Evolutionary conservation across 352 stramenopile species (phyloP).

Genomic region (Phytophthora pluvialis): DNA sequence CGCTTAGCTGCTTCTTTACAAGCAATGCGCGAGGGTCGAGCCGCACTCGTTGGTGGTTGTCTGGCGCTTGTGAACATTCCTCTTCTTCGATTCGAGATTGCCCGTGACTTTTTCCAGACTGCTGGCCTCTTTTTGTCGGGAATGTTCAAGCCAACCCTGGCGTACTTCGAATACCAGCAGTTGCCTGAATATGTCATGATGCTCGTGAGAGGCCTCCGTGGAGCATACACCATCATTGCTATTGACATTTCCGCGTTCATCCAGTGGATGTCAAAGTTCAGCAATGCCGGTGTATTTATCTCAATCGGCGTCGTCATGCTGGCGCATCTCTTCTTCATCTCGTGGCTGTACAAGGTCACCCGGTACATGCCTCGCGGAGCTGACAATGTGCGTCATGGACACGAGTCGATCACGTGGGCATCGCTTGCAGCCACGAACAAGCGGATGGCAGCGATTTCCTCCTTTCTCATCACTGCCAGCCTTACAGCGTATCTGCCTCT

Average conservation of each 20-base stretch:
- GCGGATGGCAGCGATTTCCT: conserved; percentile 36
- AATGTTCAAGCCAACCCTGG: conserved; percentile 36
- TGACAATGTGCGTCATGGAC: conserved; percentile 49
- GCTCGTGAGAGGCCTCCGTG: conserved; percentile 24
- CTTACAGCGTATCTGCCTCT: conserved; percentile 50
- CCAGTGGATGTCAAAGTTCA: conserved; percentile 30
- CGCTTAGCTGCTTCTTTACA: conserved; percentile 9
- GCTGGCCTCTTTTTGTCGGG: conserved; percentile 47
- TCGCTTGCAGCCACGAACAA: conserved; percentile 38
- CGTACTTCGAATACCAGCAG: conserved; percentile 26
- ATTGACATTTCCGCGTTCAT: conserved; percentile 24
- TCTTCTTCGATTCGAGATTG: conserved; percentile 47
- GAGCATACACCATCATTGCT: conserved; percentile 38
- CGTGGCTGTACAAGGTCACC: conserved; percentile 32
- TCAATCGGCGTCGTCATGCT: conserved; percentile 27
- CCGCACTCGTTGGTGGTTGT: conserved; percentile 11
- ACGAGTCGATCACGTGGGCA: conserved; percentile 44
- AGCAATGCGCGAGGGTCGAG: conserved; percentile 20
- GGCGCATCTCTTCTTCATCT: conserved; percentile 33
- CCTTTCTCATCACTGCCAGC: conserved; percentile 44
- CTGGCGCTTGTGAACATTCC: conserved; percentile 17
- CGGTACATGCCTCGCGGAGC: conserved; percentile 38
- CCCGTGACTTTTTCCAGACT: conserved; percentile 48
- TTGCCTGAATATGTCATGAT: conserved; percentile 19
- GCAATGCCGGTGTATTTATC: conserved; percentile 34